Conservation (phyloP, 1,284 basidiomycete species). For the Phellopilus nigrolimitatus region DNA sequence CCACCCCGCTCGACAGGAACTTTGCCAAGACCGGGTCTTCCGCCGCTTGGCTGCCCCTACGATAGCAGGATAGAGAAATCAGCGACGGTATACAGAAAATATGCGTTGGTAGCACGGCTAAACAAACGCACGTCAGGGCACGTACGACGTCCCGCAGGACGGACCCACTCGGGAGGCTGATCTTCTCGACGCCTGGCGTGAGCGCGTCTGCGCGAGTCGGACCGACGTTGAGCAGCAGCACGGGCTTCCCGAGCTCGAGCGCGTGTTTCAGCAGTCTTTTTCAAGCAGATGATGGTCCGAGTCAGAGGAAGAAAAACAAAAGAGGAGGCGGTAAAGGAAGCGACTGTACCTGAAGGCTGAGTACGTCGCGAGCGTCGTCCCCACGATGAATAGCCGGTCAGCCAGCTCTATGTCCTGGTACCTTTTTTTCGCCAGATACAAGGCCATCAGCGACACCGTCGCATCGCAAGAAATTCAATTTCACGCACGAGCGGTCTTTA, state of each 20-base stretch:
- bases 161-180: slow-evolving; percentile 66
- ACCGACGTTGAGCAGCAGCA: slow-evolving; percentile 80
- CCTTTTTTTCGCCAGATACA: slow-evolving; percentile 32
- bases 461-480: no score
- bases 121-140: slow-evolving; percentile 52
- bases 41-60: slow-evolving; percentile 38
- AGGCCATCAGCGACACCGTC: not conserved
- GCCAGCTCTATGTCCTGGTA: slow-evolving; percentile 55
- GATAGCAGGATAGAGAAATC: not conserved
- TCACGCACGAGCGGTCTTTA: slow-evolving; percentile 68
- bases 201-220: slow-evolving; percentile 74
- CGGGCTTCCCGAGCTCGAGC: slow-evolving; percentile 66
- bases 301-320: slow-evolving; percentile 1
- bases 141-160: slow-evolving; percentile 63
- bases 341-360: slow-evolving; percentile 75
- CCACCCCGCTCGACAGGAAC: slow-evolving; percentile 52
- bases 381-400: slow-evolving; percentile 73
- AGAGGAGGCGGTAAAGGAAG: not conserved
- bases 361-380: slow-evolving; percentile 89
- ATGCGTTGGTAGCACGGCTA: not conserved
- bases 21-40: slow-evolving; percentile 39
- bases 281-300: not conserved
- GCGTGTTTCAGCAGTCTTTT: slow-evolving; percentile 77
- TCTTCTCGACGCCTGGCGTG: slow-evolving; percentile 65
- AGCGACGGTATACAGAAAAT: not conserved